phyloP scores from a whole-genome alignment of 495 filamentous ascomycete genomes.

The Cladorrhinum samala region DNA sequence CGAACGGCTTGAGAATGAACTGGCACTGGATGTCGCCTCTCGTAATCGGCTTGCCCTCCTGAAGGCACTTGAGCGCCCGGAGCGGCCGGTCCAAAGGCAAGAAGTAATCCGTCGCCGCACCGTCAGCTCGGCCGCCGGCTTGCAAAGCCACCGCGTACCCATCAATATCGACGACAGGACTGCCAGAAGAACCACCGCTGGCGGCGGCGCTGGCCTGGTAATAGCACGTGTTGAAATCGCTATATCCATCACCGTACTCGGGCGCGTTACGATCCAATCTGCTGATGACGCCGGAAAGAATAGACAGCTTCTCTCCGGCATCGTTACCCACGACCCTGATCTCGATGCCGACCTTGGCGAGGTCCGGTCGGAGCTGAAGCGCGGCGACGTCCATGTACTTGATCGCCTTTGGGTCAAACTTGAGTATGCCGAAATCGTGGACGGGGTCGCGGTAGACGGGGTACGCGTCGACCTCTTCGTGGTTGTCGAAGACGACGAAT shows the following conservation, averaged over 20 bases:
- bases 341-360: slow-evolving; percentile 81
- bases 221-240: slow-evolving; percentile 99
- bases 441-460: slow-evolving; percentile 99
- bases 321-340: slow-evolving; percentile 98
- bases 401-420: slow-evolving; percentile 91
- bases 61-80: slow-evolving; percentile 80
- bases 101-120: slow-evolving; percentile 97
- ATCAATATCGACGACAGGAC: slow-evolving; percentile 93
- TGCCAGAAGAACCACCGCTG: slow-evolving; percentile 92
- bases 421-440: slow-evolving; percentile 95
- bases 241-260: slow-evolving; percentile 97
- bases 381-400: slow-evolving; percentile 89
- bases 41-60: slow-evolving; percentile 62
- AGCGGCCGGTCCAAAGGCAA: slow-evolving; percentile 84
- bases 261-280: slow-evolving; percentile 92
- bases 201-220: slow-evolving; percentile 97
- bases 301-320: slow-evolving; percentile 97
- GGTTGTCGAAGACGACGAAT: slow-evolving; percentile 96
- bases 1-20: slow-evolving; percentile 94
- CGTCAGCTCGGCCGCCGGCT: slow-evolving; percentile 88
- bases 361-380: slow-evolving; percentile 78
- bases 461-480: slow-evolving; percentile 92
- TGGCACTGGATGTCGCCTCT: slow-evolving; percentile 97
- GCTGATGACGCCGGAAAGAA: slow-evolving; percentile 95
- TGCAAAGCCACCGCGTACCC: slow-evolving; percentile 90